Evolutionary conservation across 2,329 filamentous ascomycete genomes (phyloP).

Genomic region (Diaporthe batatas): DNA sequence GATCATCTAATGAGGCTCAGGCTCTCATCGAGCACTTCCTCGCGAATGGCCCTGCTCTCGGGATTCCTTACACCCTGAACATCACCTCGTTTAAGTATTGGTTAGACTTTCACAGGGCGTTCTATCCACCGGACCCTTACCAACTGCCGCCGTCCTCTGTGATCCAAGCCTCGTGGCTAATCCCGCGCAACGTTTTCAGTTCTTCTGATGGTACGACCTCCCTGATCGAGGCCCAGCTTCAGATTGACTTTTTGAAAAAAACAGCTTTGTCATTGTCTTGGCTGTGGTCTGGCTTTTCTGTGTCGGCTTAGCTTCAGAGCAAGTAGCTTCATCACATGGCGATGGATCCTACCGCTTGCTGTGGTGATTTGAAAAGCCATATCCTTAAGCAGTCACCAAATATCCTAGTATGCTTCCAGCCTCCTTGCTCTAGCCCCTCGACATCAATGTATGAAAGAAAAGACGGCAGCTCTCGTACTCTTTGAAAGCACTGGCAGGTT

Average conservation of each 20-base stretch:
- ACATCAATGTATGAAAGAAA: too few species aligned
- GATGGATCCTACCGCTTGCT: too few species aligned
- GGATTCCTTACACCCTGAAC: conserved; percentile 15
- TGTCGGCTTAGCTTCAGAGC: too few species aligned
- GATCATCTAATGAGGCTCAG: conserved; percentile 12
- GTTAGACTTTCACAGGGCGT: conserved; percentile 9
- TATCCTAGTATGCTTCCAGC: too few species aligned
- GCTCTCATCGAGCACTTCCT: conserved; percentile 12
- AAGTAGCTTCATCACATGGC: too few species aligned
- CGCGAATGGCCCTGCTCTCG: neutral
- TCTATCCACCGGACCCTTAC: neutral
- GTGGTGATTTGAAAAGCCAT: too few species aligned
- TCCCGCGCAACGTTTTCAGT: conserved; percentile 51
- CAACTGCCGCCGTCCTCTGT: conserved; percentile 17
- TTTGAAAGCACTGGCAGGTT: too few species aligned
- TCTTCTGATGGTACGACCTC: conserved; percentile 49
- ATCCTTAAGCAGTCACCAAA: too few species aligned
- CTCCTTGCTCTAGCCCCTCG: too few species aligned
- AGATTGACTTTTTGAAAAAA: conserved; percentile 46
- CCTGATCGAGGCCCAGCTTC: conserved; percentile 11
- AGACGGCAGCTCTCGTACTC: too few species aligned
- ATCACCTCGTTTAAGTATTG: conserved; percentile 15
- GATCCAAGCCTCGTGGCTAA: conserved; percentile 46
- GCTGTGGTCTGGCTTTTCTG: too few species aligned
- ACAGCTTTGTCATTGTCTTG: too few species aligned